Evolutionary conservation across 495 filamentous ascomycete genomes (phyloP).

Genomic region (Aspergillus egyptiacus): DNA sequence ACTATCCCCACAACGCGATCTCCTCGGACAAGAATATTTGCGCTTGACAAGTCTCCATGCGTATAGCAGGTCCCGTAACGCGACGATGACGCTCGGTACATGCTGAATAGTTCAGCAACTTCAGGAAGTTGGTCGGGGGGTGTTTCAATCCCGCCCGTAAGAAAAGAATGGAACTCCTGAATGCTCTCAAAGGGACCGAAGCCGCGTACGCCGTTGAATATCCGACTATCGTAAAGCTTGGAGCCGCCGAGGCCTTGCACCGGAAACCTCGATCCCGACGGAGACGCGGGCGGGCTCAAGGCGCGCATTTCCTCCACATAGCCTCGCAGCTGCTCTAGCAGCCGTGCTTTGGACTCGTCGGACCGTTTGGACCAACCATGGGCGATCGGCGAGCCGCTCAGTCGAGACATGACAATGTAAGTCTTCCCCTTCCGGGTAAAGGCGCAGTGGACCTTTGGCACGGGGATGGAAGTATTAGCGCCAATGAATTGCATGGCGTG

Average conservation of each 20-base stretch:
- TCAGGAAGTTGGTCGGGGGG: no score
- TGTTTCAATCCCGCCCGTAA: not conserved
- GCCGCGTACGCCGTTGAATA: not conserved
- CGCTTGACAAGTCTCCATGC: conserved; percentile 37
- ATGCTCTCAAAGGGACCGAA: conserved; percentile 4
- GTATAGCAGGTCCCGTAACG: no score
- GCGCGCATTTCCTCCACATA: not conserved
- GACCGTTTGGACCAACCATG: not conserved
- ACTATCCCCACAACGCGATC: conserved; percentile 36
- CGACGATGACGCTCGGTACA: no score
- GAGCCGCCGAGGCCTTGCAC: not conserved
- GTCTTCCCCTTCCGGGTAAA: not conserved
- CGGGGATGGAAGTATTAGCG: conserved; percentile 3
- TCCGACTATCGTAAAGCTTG: not conserved
- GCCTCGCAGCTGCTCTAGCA: not conserved
- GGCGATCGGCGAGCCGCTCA: not conserved
- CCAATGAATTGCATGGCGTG: conserved; percentile 1
- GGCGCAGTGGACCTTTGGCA: conserved; percentile 5
- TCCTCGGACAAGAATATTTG: conserved; percentile 35
- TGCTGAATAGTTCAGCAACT: no score
- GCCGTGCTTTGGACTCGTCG: not conserved
- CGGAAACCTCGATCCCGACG: not conserved
- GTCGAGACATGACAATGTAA: conserved; percentile 1
- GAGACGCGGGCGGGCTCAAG: conserved; percentile 1
- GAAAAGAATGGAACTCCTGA: conserved; percentile 2